Conservation (phyloP, 345 rosid genomes). For the Brassica napus region Da-Ae NC_063444.1:9865501-9866000, state of each 20-base stretch:
- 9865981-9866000: neutral
- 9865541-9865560: conserved; percentile 60
- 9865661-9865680: conserved; percentile 13
- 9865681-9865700: neutral
- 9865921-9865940: neutral
- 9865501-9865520: conserved; percentile 58
- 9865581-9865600: neutral
- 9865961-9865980: neutral
- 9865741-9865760: conserved; percentile 71
- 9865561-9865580: conserved; percentile 44
- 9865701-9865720: conserved; percentile 42
- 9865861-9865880: neutral
- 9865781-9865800: neutral
- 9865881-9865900: neutral
- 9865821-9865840: neutral
- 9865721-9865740: conserved; percentile 65
- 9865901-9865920: neutral
- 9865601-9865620: neutral
- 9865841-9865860: neutral
- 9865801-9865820: neutral
- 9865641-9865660: conserved; percentile 10
- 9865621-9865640: neutral
- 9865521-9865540: conserved; percentile 51
- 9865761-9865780: conserved; percentile 58
- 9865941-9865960: neutral